Evolutionary conservation across 805 yeast species (phyloP), one percentile per base, ranked within the genome.

Genomic region (Starmerella riodocensis): DNA sequence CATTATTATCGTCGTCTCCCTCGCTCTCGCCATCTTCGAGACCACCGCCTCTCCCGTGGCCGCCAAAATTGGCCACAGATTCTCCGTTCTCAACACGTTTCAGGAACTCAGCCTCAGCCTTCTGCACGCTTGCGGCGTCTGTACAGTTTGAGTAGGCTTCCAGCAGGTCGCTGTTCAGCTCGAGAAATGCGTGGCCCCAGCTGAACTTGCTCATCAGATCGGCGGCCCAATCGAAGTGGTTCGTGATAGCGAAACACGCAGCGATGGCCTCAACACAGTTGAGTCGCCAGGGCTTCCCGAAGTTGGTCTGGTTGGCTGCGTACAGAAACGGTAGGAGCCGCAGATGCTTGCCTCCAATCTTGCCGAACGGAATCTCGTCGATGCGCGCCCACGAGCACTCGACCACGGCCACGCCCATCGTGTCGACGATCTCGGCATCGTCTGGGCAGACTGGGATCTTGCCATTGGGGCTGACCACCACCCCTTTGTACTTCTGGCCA

Each of bases 331-430:
- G 98, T 41, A 91, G 48, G 3, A 91, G 64, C 34, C 98, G 66
- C 55, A 88, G 94, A 52, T 83, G 69, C 45, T 73, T 74, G 4
- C 97, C 97, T 4, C 97, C 97, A 42, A 91, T 85, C 54, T 81
- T 83, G 44, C 69, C 64, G 60, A 91, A 91, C 4, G 98, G 98
- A n/a, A 91, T 75, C 58, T 91, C 98, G 40, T 85, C 94, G n/a
- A 91, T 58, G 40, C 97, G 66, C 0, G 98, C 98, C 98, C 98
- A 91, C 2, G 95, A 84, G 60, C 97, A 88, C 57, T 91, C 98
- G 2, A 91, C 97, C 7, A 91, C 98, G 0, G 98, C 94, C n/a
- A 85, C 91, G 27, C 98, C 98, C 29, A 65, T 56, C 22, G 66
- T 66, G 51, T 80, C 93, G 0, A 85, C 94, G 11, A 83, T 67